phyloP scores from a whole-genome alignment of 1,284 basidiomycete species.

The Hemileia vastatrix region DNA sequence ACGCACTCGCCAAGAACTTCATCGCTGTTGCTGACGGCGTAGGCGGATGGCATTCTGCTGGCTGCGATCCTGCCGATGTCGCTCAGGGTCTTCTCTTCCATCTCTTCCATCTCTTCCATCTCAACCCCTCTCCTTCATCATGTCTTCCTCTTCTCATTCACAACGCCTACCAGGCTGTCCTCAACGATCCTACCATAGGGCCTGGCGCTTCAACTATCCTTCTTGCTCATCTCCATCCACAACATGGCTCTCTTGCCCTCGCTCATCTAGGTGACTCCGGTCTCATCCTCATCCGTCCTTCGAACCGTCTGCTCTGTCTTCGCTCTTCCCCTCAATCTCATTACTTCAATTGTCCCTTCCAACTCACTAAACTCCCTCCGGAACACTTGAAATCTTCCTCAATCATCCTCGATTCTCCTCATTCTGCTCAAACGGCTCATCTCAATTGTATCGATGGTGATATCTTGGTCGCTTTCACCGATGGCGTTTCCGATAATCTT shows the following conservation, averaged over 20 bases:
- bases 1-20: too few relatives aligned
- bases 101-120: not conserved
- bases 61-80: slow-evolving; percentile 15
- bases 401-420: slow-evolving; percentile 3
- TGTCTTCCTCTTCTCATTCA: not conserved
- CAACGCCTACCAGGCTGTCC: slow-evolving; percentile 4
- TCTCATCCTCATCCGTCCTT: not conserved
- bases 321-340: slow-evolving; percentile 8
- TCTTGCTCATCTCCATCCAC: slow-evolving; percentile 9
- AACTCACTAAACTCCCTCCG: slow-evolving; percentile 15
- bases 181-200: slow-evolving; percentile 2
- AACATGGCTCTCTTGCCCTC: not conserved
- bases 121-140: not conserved
- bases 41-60: slow-evolving; percentile 14
- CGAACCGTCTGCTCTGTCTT: not conserved
- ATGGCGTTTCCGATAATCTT: slow-evolving; percentile 17
- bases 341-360: slow-evolving; percentile 23
- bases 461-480: slow-evolving; percentile 14
- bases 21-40: slow-evolving; percentile 20
- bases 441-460: slow-evolving; percentile 3
- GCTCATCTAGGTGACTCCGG: slow-evolving; percentile 15
- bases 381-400: not conserved
- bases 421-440: slow-evolving; percentile 1
- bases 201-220: slow-evolving; percentile 18
- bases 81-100: slow-evolving; percentile 18